Conservation (phyloP, 768 basidiomycete genomes). For the Russula olivacea region DNA sequence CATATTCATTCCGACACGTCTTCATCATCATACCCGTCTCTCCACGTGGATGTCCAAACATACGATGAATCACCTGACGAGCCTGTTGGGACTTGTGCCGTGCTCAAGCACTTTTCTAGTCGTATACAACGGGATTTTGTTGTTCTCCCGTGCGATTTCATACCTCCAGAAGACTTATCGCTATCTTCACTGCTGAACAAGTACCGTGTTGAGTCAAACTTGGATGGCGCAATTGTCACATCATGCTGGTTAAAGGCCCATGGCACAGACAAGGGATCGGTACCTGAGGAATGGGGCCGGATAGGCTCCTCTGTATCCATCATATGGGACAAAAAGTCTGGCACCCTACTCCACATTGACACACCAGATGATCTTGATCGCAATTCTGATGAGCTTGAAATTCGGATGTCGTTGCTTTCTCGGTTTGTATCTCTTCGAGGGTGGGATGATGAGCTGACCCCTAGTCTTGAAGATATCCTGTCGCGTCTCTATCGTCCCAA, state of each 20-base stretch:
- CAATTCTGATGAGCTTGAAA: slow-evolving; percentile 62
- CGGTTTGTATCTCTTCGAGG: slow-evolving; percentile 40
- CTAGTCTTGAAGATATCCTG: slow-evolving; percentile 53
- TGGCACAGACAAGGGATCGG: slow-evolving; percentile 47
- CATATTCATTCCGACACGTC: slow-evolving; percentile 77
- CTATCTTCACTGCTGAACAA: slow-evolving; percentile 69
- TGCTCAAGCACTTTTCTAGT: slow-evolving; percentile 69
- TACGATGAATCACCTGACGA: slow-evolving; percentile 68
- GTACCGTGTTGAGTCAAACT: slow-evolving; percentile 67
- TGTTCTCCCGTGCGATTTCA: slow-evolving; percentile 85
- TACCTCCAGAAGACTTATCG: slow-evolving; percentile 68
- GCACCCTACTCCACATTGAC: slow-evolving; percentile 68
- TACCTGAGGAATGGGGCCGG: slow-evolving; percentile 63
- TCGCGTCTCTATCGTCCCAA: slow-evolving; percentile 56
- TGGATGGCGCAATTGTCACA: slow-evolving; percentile 58
- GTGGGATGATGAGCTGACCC: slow-evolving; percentile 1
- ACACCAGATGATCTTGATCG: slow-evolving; percentile 61
- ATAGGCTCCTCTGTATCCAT: slow-evolving; percentile 45
- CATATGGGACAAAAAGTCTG: slow-evolving; percentile 60
- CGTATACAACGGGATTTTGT: slow-evolving; percentile 84
- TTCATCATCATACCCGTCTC: slow-evolving; percentile 50
- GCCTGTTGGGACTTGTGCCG: slow-evolving; percentile 62
- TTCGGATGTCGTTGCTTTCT: slow-evolving; percentile 70
- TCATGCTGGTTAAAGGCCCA: slow-evolving; percentile 57
- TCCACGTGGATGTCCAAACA: slow-evolving; percentile 72